A percentile compares a stretch with the other conserved stretches of the same genome.
phyloP scores from a whole-genome alignment of 352 stramenopile genomes.

The Thalassiosira livingstoniorum region DNA sequence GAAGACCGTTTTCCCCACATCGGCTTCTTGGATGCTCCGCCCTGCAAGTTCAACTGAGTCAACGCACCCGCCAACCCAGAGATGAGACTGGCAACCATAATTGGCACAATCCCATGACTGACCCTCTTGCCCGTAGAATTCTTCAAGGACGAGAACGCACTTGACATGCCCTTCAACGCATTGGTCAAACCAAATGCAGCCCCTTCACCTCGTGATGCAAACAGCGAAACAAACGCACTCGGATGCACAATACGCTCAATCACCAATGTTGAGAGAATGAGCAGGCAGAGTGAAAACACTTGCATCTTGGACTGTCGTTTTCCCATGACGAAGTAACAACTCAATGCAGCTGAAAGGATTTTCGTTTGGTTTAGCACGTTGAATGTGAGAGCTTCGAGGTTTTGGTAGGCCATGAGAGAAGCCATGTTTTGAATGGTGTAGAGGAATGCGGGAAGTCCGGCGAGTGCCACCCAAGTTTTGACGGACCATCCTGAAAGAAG shows the following conservation, averaged over 20 bases:
- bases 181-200: slow-evolving; percentile 6
- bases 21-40: slow-evolving; percentile 14
- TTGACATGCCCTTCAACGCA: slow-evolving; percentile 26
- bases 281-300: slow-evolving; percentile 62
- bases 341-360: slow-evolving; percentile 70
- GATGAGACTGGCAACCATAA: slow-evolving; percentile 66
- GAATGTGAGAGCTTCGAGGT: slow-evolving; percentile 68
- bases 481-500: slow-evolving; percentile 53
- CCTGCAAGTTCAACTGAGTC: slow-evolving; percentile 69
- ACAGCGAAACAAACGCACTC: slow-evolving; percentile 25
- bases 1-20: slow-evolving; percentile 30
- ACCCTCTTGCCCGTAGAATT: slow-evolving; percentile 23
- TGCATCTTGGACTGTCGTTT: slow-evolving; percentile 62
- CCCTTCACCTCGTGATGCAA: slow-evolving; percentile 9
- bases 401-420: slow-evolving; percentile 72
- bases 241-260: slow-evolving; percentile 67
- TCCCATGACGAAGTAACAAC: slow-evolving; percentile 71
- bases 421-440: slow-evolving; percentile 74
- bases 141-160: slow-evolving; percentile 19
- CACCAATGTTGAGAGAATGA: slow-evolving; percentile 63
- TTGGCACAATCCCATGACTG: slow-evolving; percentile 65
- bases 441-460: slow-evolving; percentile 63
- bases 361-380: slow-evolving; percentile 81
- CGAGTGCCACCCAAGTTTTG: slow-evolving; percentile 43
- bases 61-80: slow-evolving; percentile 73